phyloP scores from a whole-genome alignment of 768 basidiomycete genomes.

The Auricularia auricula-judae region DNA sequence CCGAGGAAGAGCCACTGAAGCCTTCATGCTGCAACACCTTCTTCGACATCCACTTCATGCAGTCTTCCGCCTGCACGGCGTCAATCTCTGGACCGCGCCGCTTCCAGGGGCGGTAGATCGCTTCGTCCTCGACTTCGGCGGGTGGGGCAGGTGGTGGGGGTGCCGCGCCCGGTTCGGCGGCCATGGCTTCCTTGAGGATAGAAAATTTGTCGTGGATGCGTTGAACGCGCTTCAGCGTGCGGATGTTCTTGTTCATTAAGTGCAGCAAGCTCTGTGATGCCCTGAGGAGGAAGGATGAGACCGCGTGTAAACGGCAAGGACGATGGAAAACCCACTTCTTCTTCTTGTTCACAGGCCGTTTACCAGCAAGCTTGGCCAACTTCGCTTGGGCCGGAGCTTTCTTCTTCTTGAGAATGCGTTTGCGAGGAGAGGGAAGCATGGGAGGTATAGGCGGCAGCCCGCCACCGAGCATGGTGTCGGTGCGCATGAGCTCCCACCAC shows the following conservation, averaged over 20 bases:
- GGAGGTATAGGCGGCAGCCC: slow-evolving; percentile 41
- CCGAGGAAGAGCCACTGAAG: slow-evolving; percentile 68
- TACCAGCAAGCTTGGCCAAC: not conserved
- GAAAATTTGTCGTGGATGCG: slow-evolving; percentile 64
- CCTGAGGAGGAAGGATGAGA: not conserved
- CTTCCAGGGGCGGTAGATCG: slow-evolving; percentile 36
- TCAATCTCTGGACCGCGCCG: slow-evolving; percentile 41
- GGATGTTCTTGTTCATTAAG: slow-evolving; percentile 68
- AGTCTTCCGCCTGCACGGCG: slow-evolving; percentile 46
- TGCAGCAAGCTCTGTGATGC: slow-evolving; percentile 28
- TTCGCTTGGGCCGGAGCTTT: not conserved
- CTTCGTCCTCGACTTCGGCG: slow-evolving; percentile 12
- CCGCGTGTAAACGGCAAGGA: not conserved
- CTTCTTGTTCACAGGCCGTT: not conserved
- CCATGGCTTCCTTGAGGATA: slow-evolving; percentile 33
- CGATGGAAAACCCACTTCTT: not conserved
- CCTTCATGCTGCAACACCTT: slow-evolving; percentile 85
- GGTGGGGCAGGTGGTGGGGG: not conserved
- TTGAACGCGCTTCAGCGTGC: slow-evolving; percentile 60
- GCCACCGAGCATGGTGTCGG: slow-evolving; percentile 48
- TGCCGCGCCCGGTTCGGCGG: slow-evolving; percentile 2
- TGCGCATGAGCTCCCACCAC: slow-evolving; percentile 70
- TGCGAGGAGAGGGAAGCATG: slow-evolving; percentile 8
- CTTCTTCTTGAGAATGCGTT: not conserved
- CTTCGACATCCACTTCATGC: slow-evolving; percentile 56